Percentiles rank a stretch among this genome's conserved stretches.
These are phyloP conservation scores for Penicillium sp. DNA, from an alignment of 2,329 filamentous ascomycete genomes.

Conservation along the genomic window DNA sequence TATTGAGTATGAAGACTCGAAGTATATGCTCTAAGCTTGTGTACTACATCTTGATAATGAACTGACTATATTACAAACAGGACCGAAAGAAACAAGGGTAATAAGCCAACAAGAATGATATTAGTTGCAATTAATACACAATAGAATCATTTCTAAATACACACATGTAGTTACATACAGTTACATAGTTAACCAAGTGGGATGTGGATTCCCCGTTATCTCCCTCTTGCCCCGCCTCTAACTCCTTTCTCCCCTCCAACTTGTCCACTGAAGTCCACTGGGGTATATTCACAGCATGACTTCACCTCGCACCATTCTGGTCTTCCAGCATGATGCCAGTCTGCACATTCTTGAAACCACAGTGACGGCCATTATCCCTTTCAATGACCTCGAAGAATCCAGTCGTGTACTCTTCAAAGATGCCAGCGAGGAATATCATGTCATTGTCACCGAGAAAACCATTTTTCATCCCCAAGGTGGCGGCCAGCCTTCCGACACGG, in stretches of 20 bases:
- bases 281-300: not conserved
- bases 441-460: constrained; percentile 64
- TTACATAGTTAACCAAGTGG: no score
- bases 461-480: constrained; percentile 76
- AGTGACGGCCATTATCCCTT: constrained; percentile 51
- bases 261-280: no score
- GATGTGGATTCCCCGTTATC: not conserved
- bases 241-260: not conserved
- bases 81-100: not conserved
- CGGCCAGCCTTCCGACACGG: constrained; percentile 69
- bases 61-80: not conserved
- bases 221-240: not conserved
- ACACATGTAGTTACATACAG: no score
- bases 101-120: not conserved
- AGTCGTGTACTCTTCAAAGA: constrained; percentile 61
- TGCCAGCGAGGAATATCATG: constrained; percentile 51
- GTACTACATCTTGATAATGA: not conserved
- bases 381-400: constrained; percentile 52
- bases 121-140: not conserved
- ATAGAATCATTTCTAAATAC: not conserved
- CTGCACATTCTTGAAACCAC: constrained; percentile 47
- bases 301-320: constrained; percentile 18
- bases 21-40: not conserved
- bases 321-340: constrained; percentile 42
- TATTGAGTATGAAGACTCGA: not conserved